Percentiles rank a stretch among this genome's conserved stretches.
phyloP scores from a whole-genome alignment of 768 basidiomycete species.

The Suillus plorans region DNA sequence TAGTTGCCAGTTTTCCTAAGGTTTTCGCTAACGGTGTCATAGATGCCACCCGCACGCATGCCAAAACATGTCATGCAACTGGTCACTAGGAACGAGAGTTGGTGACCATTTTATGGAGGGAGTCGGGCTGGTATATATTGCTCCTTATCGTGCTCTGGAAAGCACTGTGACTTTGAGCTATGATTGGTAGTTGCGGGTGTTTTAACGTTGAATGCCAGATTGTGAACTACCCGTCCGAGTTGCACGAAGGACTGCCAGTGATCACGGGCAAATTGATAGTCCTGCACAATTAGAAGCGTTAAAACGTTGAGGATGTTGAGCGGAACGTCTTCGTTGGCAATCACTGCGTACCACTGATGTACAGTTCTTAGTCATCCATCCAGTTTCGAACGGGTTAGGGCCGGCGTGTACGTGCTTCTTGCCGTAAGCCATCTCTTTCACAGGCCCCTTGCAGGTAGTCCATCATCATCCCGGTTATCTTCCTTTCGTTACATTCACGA shows the following conservation, averaged over 20 bases:
- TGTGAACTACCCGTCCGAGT: neutral
- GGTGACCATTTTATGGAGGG: neutral
- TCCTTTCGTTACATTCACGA: neutral
- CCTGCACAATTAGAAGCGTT: neutral
- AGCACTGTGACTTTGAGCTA: constrained; percentile 1
- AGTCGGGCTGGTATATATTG: neutral
- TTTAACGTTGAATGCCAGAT: constrained; percentile 8
- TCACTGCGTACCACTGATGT: neutral
- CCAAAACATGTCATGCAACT: constrained; percentile 10
- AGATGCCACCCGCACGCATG: constrained; percentile 13
- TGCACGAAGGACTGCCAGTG: neutral
- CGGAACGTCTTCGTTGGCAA: neutral
- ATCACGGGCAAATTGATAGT: neutral
- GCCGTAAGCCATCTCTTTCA: neutral
- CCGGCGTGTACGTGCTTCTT: constrained; percentile 18
- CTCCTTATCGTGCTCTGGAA: constrained; percentile 1
- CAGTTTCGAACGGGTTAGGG: constrained; percentile 19
- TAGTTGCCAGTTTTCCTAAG: neutral
- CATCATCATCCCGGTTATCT: neutral
- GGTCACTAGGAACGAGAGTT: constrained; percentile 7
- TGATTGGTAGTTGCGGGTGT: constrained; percentile 7
- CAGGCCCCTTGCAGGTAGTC: neutral
- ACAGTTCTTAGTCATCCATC: neutral
- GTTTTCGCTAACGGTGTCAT: neutral
- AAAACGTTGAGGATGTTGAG: neutral